Evolutionary conservation across 2,329 filamentous ascomycete species (phyloP), one percentile per base, ranked within the genome.

Genomic region (Xylogone sp.): DNA sequence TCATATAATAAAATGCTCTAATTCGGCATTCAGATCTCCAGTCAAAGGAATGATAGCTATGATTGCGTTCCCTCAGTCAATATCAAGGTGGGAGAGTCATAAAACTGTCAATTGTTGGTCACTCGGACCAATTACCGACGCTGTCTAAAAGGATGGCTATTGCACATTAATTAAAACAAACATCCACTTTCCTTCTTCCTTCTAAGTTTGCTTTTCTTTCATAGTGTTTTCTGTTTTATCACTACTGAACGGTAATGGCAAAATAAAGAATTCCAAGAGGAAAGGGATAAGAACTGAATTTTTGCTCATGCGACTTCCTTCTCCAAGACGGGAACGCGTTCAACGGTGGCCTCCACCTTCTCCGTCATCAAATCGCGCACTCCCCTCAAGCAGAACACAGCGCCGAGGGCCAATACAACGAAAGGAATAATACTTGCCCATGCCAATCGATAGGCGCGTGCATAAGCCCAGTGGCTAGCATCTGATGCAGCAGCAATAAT

Each of bases 361-460:
- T 79, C 76, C 16, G 75, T 79, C 75, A 79, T 79, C 44, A 78
- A 61, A 45, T 78, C 74, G 53, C 70, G 72, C 0, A 79, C 75
- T 0, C 74, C 74, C 47, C 71, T 72, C 61, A 78, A 57, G 49
- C 71, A 69, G 12, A 63, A 65, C 4, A 79, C 69, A 0, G 71
- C 68, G 2, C 73, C 65, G 3, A 75, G 64, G 1, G 75, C 76
- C 21, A 79, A 56, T 3, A 77, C 73, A 2, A 78, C 72, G 59
- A 80, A 79, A 0, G 77, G 76, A 9, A 78, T 72, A 19, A 79
- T 68, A 45, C 72, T 76, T 7, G 71, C 63, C 75, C 75, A 79
- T 0, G 75, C 77, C 42, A 78, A 56, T 7, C 74, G 64, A 56
- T 78, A 79, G 0, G 75, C 75, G 47, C 69, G 61, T 2, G 75